These are phyloP conservation scores for Zygosaccharomyces bisporus DNA, from an alignment of 805 yeast species.

Conservation along the genomic window DNA sequence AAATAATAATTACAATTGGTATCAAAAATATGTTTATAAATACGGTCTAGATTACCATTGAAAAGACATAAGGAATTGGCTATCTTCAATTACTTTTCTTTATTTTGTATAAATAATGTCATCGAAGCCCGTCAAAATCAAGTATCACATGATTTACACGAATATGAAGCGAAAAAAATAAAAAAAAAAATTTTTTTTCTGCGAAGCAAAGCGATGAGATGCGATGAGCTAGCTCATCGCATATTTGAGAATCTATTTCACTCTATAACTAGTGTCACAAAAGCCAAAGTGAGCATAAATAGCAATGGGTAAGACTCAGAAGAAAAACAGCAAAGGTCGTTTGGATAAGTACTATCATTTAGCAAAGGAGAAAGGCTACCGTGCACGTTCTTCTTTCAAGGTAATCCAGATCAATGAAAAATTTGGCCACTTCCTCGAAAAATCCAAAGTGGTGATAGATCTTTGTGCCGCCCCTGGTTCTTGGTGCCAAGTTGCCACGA, in stretches of 20 bases:
- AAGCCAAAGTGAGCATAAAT: background rate
- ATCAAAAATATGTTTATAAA: too few species aligned
- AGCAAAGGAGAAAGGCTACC: slow-evolving; percentile 96
- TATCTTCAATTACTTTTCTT: too few species aligned
- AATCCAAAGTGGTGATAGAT: slow-evolving; percentile 94
- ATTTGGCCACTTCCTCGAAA: slow-evolving; percentile 90
- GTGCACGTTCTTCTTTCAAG: slow-evolving; percentile 98
- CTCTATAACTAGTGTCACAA: background rate
- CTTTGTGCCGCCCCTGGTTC: slow-evolving; percentile 99
- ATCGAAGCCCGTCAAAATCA: too few species aligned
- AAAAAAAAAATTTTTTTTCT: slow-evolving; percentile 7
- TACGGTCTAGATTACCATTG: too few species aligned
- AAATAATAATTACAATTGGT: too few species aligned
- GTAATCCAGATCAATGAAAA: slow-evolving; percentile 93
- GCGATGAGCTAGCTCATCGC: slow-evolving; percentile 16
- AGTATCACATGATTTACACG: slow-evolving; percentile 6
- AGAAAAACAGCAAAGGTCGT: slow-evolving; percentile 98
- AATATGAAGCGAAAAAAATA: too few species aligned
- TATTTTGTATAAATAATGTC: too few species aligned
- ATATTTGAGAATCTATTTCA: background rate
- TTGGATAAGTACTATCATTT: slow-evolving; percentile 93
- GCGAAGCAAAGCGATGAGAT: slow-evolving; percentile 10
- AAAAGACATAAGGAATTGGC: too few species aligned
- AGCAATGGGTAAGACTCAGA: slow-evolving; percentile 83
- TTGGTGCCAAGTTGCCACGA: slow-evolving; percentile 98